Evolutionary conservation across 176 grass and related monocot genomes (phyloP).

Genomic region (Puccinellia tenuiflora): DNA sequence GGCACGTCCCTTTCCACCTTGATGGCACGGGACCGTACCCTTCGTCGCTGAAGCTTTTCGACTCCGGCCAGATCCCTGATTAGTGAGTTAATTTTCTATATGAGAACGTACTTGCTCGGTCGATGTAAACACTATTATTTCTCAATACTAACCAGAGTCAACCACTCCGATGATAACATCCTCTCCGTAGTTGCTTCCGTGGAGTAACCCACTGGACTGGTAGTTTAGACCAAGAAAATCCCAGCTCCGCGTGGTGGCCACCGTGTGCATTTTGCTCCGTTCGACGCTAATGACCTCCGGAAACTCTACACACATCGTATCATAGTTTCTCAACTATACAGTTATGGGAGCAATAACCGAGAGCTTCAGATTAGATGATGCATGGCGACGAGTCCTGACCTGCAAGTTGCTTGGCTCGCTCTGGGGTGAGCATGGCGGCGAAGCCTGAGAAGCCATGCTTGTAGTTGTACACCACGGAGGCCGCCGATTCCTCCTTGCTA

Average conservation of each 20-base stretch:
- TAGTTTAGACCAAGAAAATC: no score
- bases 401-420: constrained; percentile 36
- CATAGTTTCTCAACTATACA: no score
- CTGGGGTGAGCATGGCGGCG: constrained; percentile 44
- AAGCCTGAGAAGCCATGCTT: constrained; percentile 74
- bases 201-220: no score
- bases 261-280: no score
- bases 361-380: no score
- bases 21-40: background rate
- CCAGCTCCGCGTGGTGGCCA: no score
- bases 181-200: background rate
- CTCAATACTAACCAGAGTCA: background rate
- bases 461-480: constrained; percentile 51
- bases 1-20: background rate
- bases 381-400: constrained; percentile 16
- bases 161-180: background rate
- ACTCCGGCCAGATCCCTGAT: constrained; percentile 35
- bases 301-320: no score
- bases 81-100: no score
- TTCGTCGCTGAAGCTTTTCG: constrained; percentile 18
- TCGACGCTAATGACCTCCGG: no score
- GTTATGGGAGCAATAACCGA: background rate
- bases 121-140: background rate
- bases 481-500: background rate
- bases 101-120: background rate